These are phyloP conservation scores for Fraxinus albicans DNA, from an alignment of 305 asterid genomes.

Conservation along the genomic window DNA sequence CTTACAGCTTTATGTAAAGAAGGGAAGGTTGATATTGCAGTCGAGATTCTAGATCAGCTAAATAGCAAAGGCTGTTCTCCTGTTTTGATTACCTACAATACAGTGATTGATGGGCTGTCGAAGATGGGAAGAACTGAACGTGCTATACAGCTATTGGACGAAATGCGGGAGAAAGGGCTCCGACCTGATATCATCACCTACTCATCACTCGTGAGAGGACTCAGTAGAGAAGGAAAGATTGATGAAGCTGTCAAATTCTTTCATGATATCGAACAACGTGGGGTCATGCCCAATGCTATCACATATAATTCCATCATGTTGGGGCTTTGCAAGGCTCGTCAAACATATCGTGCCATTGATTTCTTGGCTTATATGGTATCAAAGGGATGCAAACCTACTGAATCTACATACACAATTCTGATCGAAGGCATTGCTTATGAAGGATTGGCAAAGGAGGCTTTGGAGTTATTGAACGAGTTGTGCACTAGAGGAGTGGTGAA, in stretches of 20 bases:
- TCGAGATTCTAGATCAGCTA: constrained; percentile 73
- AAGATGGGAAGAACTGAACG: constrained; percentile 65
- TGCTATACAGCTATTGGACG: constrained; percentile 57
- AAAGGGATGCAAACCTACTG: constrained; percentile 87
- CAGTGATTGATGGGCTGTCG: constrained; percentile 83
- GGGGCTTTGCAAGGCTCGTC: constrained; percentile 80
- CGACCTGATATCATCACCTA: constrained; percentile 76
- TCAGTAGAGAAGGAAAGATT: constrained; percentile 78
- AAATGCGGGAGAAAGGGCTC: constrained; percentile 76
- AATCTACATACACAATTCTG: constrained; percentile 77
- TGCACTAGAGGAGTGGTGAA: constrained; percentile 71
- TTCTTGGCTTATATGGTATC: constrained; percentile 62
- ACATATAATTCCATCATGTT: constrained; percentile 76
- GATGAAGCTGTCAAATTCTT: constrained; percentile 69
- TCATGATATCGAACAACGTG: constrained; percentile 59
- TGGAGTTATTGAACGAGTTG: constrained; percentile 67
- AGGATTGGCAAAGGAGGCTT: constrained; percentile 70
- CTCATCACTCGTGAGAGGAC: constrained; percentile 68
- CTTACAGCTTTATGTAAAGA: constrained; percentile 88
- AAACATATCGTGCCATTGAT: constrained; percentile 78
- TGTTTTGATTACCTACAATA: constrained; percentile 75
- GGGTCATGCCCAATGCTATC: constrained; percentile 66
- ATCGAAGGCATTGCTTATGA: constrained; percentile 77
- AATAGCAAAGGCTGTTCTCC: constrained; percentile 67
- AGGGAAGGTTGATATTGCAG: constrained; percentile 76